Conservation (phyloP, 371 early-diverging fungal genomes). For the Fennellomyces sp. region DNA sequence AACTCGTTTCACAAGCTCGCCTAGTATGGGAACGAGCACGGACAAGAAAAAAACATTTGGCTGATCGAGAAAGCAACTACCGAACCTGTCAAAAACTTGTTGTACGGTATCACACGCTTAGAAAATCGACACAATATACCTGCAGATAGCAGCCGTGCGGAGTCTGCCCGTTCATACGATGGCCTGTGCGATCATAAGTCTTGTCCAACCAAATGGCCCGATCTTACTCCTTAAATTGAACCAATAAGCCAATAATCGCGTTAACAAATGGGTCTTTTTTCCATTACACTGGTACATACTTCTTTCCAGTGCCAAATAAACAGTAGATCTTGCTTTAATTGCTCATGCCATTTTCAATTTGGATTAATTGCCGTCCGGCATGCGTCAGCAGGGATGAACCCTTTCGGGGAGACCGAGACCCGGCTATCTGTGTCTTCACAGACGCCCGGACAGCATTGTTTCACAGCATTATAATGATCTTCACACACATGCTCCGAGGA, state of each 20-base stretch:
- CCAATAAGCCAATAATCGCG: no score
- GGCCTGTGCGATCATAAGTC: background rate
- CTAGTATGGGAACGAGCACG: conserved; percentile 11
- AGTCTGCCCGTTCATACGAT: background rate
- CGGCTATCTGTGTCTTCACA: background rate
- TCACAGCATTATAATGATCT: background rate
- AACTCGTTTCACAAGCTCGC: conserved; percentile 10
- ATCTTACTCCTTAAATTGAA: background rate
- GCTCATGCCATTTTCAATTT: background rate
- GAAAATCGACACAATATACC: background rate
- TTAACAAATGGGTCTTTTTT: no score
- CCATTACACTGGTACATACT: background rate
- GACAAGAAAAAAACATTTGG: background rate
- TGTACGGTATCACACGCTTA: no score
- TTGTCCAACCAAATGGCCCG: background rate
- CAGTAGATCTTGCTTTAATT: background rate
- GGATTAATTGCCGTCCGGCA: background rate
- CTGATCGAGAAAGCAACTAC: background rate
- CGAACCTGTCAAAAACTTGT: conserved; percentile 4
- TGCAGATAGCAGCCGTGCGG: background rate
- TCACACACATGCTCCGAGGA: background rate
- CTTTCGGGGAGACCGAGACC: background rate
- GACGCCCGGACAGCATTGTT: background rate
- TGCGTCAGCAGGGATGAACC: no score
- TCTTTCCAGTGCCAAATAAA: background rate